Evolutionary conservation across 2,329 filamentous ascomycete genomes (phyloP).

Genomic region (Albifimbria verrucaria): DNA sequence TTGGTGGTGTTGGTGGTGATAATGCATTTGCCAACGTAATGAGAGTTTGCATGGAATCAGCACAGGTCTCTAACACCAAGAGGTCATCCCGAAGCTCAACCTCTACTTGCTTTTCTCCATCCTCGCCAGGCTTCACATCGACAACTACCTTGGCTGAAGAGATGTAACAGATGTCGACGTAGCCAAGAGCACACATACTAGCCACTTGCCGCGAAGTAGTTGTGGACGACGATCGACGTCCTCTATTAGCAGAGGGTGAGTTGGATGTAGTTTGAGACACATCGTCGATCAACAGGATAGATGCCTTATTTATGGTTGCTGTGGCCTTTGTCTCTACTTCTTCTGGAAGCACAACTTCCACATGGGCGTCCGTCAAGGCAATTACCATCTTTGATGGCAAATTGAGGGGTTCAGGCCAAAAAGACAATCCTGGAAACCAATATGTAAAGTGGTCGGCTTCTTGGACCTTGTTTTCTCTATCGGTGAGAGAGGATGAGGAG

Average conservation of each 20-base stretch:
- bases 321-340: slow-evolving; percentile 61
- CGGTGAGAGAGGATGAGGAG: slow-evolving; percentile 20
- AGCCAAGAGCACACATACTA: slow-evolving; percentile 65
- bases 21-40: slow-evolving; percentile 76
- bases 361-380: slow-evolving; percentile 72
- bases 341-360: slow-evolving; percentile 65
- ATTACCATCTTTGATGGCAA: slow-evolving; percentile 73
- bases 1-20: slow-evolving; percentile 78
- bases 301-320: slow-evolving; percentile 74
- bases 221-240: slow-evolving; percentile 26
- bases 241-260: slow-evolving; percentile 10
- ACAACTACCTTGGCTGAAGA: slow-evolving; percentile 73
- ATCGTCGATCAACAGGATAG: slow-evolving; percentile 80
- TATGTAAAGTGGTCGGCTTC: slow-evolving; percentile 64
- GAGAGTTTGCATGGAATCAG: slow-evolving; percentile 93
- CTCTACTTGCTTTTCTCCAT: slow-evolving; percentile 66
- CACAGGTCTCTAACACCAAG: slow-evolving; percentile 89
- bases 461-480: slow-evolving; percentile 24
- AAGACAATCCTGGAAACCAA: slow-evolving; percentile 78
- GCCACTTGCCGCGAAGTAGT: slow-evolving; percentile 48
- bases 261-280: slow-evolving; percentile 32
- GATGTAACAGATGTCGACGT: slow-evolving; percentile 81
- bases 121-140: slow-evolving; percentile 50
- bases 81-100: slow-evolving; percentile 83
- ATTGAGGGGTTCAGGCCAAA: slow-evolving; percentile 81